Evolutionary conservation across 192 early-diverging fungal species (phyloP).

Genomic region (Paraglomus brasilianum): DNA sequence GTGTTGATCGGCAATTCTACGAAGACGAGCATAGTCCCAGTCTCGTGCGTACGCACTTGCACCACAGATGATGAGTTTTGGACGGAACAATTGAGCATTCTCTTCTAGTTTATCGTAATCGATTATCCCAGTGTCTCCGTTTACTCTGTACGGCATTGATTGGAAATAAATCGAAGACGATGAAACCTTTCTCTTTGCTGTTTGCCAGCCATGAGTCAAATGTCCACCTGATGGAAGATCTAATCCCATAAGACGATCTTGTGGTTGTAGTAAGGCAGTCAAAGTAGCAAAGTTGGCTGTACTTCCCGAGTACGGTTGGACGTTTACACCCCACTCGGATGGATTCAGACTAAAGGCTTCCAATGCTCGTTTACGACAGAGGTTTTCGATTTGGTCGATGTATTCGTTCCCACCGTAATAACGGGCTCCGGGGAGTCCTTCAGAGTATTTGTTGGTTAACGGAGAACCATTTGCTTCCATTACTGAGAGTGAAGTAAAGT

Average conservation of each 20-base stretch:
- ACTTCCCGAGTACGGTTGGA: constrained; percentile 98
- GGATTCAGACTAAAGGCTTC: constrained; percentile 87
- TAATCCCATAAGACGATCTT: constrained; percentile 99
- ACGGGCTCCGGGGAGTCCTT: constrained; percentile 97
- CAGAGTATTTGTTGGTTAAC: constrained; percentile 99
- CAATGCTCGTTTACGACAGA: constrained; percentile 95
- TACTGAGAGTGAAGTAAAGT: constrained; percentile 99
- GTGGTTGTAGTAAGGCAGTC: constrained; percentile 92
- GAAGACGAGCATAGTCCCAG: constrained; percentile 96
- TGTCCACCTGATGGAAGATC: constrained; percentile 99
- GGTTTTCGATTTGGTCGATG: constrained; percentile 92
- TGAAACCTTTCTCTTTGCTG: constrained; percentile 99
- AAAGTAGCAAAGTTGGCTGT: constrained; percentile 99
- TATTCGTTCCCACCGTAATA: constrained; percentile 99
- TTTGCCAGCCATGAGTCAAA: constrained; percentile 99
- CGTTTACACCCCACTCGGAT: constrained; percentile 98
- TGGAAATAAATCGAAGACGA: constrained; percentile 99
- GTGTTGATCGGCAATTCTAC: constrained; percentile 95
- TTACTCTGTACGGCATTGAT: constrained; percentile 97
- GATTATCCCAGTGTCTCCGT: constrained; percentile 80
- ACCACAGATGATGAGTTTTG: constrained; percentile 98
- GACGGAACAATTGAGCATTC: constrained; percentile 92
- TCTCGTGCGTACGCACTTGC: constrained; percentile 98
- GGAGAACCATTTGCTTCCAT: constrained; percentile 99
- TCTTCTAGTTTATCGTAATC: constrained; percentile 95